Percentiles rank a stretch among this genome's conserved stretches.
phyloP scores from a whole-genome alignment of 1,284 basidiomycete species.

The Pseudozyma thailandica region DNA sequence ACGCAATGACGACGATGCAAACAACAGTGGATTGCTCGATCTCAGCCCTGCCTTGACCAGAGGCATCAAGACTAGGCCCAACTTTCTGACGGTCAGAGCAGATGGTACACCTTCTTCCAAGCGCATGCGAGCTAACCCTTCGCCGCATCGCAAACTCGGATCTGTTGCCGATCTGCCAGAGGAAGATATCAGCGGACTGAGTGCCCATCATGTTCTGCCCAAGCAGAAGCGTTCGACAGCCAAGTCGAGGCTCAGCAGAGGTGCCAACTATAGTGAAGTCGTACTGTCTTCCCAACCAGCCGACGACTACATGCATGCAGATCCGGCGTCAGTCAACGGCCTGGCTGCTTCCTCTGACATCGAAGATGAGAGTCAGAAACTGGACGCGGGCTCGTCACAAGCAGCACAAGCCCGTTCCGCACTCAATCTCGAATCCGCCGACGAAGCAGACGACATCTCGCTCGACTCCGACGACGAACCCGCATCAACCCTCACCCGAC shows the following conservation, averaged over 20 bases:
- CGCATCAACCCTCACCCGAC: constrained; percentile 71
- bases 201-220: constrained; percentile 4
- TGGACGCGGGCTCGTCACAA: not conserved
- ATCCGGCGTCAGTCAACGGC: constrained; percentile 9
- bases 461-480: constrained; percentile 10
- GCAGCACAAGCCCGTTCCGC: not conserved
- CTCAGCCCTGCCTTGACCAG: constrained; percentile 51
- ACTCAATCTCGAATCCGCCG: constrained; percentile 5
- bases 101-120: constrained; percentile 21
- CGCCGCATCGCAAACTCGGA: constrained; percentile 1
- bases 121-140: constrained; percentile 14
- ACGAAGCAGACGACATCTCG: constrained; percentile 12
- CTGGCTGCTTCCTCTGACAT: constrained; percentile 4
- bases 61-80: constrained; percentile 25
- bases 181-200: not conserved
- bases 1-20: constrained; percentile 63
- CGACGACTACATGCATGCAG: constrained; percentile 27
- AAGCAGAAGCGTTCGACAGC: constrained; percentile 8
- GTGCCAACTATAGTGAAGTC: constrained; percentile 9
- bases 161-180: constrained; percentile 5
- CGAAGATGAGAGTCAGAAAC: constrained; percentile 8
- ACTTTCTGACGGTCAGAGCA: constrained; percentile 7
- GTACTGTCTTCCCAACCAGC: constrained; percentile 25
- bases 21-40: constrained; percentile 63
- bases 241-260: constrained; percentile 35